A percentile compares a stretch with the other conserved stretches of the same genome.
These are phyloP conservation scores for Geotrichum aggregatum DNA, from an alignment of 1,139 yeast species.

Conservation along the genomic window DNA sequence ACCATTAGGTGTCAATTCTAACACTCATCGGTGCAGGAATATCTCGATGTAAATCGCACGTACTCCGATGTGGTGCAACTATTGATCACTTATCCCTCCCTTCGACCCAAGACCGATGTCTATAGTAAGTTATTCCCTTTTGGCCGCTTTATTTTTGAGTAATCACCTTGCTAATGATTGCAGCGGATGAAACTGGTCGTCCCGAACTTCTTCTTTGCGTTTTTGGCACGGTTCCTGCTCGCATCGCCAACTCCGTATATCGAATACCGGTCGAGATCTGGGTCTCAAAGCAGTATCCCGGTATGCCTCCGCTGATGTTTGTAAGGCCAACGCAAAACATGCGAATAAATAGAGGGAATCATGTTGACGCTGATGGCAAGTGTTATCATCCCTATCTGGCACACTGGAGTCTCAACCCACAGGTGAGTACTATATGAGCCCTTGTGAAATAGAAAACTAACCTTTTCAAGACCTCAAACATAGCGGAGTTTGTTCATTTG, in stretches of 20 bases:
- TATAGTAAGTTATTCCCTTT: conserved; percentile 39
- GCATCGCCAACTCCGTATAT: conserved; percentile 35
- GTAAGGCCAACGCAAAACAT: conserved; percentile 51
- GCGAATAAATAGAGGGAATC: conserved; percentile 57
- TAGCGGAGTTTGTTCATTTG: conserved; percentile 42
- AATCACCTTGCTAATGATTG: background rate
- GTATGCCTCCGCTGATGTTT: conserved; percentile 56
- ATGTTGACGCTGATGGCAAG: conserved; percentile 69
- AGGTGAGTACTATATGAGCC: conserved; percentile 18
- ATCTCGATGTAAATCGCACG: conserved; percentile 14
- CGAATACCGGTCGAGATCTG: conserved; percentile 66
- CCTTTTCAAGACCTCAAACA: conserved; percentile 33
- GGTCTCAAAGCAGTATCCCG: conserved; percentile 72
- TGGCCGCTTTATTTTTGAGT: background rate
- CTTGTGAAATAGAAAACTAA: background rate
- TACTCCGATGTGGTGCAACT: conserved; percentile 12
- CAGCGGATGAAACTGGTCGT: conserved; percentile 52
- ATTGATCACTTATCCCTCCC: conserved; percentile 43
- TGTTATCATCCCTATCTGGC: conserved; percentile 67
- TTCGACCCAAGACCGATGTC: conserved; percentile 69
- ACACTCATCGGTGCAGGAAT: conserved; percentile 9
- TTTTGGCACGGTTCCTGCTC: conserved; percentile 51
- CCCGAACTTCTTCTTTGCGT: conserved; percentile 60
- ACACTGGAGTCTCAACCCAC: conserved; percentile 47
- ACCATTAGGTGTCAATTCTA: too few species aligned